Evolutionary conservation across 441 rosid species (phyloP), one percentile per base, ranked within the genome.

Genomic region (Arabidopsis lyrata): DNA sequence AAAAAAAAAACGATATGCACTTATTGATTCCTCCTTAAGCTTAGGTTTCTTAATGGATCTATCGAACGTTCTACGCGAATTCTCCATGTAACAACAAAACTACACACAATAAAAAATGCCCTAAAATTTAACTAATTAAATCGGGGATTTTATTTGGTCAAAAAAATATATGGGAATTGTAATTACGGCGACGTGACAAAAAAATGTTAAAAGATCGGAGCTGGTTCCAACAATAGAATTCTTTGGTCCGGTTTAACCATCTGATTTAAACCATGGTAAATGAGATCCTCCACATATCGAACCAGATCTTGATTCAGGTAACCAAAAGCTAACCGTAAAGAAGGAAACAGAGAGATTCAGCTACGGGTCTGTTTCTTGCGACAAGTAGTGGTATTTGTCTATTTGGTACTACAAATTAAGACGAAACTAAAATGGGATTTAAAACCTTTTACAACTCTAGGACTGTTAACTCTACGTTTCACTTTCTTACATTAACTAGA

Each of bases 41-140:
- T 18, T 18, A 18, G 20, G 20, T 35, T 35, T 8, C 39, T 35
- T 35, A 35, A 35, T 35, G 3, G 10, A 35, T 8, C 39, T 8
- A 8, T 35, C 39, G 9, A 35, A 35, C 39, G n/a, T n/a, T n/a
- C 80, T 82, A 73, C 98, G 95, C 34, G 86, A 64, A 79, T 90
- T 86, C 81, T 90, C 96, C 97, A 18, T 18, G 20, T 18, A 18
- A 18, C 20, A 18, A 18, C 20, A 18, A 18, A 18, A 18, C 20
- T 18, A 18, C 20, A 18, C 20, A 18, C 20, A 18, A 18, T 18
- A 18, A 18, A 18, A 18, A 18, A 18, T 18, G 20, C 20, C 20
- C 20, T 18, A 18, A 18, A 18, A 18, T 18, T 18, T 18, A 18
- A 18, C 20, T 18, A 18, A 18, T 18, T 18, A 18, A 18, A 18